Percentiles rank a stretch among this genome's conserved stretches.
Evolutionary conservation across 257 asterid genomes (phyloP).

Genomic region (Nicotiana benthamiana): DNA sequence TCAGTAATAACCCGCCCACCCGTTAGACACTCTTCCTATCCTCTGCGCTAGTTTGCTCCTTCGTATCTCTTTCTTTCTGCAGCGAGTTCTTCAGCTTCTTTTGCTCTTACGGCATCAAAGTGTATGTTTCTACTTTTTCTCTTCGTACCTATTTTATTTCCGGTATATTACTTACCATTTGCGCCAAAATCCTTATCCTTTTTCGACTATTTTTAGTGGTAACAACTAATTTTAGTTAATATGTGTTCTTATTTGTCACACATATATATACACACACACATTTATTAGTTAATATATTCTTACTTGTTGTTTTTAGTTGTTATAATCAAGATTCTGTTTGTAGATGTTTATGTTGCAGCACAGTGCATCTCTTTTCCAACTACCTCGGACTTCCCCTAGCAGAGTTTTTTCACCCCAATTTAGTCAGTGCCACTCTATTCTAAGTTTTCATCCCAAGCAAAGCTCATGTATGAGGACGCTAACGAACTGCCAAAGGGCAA

Average conservation of each 20-base stretch:
- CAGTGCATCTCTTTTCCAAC: slow-evolving; percentile 18
- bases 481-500: slow-evolving; percentile 5
- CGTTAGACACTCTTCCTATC: too few species aligned
- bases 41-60: background rate
- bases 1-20: too few species aligned
- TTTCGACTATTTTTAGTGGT: background rate
- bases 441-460: slow-evolving; percentile 4
- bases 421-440: slow-evolving; percentile 13
- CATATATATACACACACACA: too few species aligned
- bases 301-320: background rate
- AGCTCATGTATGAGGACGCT: slow-evolving; percentile 8
- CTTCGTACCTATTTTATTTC: background rate
- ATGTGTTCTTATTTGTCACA: background rate
- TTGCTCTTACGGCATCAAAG: background rate
- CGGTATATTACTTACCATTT: background rate
- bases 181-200: background rate
- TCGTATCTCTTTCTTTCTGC: background rate
- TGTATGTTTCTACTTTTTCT: background rate
- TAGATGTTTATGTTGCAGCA: slow-evolving; percentile 43
- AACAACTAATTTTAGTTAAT: background rate
- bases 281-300: background rate
- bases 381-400: slow-evolving; percentile 7
- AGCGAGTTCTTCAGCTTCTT: too few species aligned
- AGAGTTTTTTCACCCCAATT: slow-evolving; percentile 14
- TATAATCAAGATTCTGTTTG: background rate